Evolutionary conservation across 2,329 filamentous ascomycete genomes (phyloP), one percentile per base, ranked within the genome.

Genomic region (Aspergillus sp.): DNA sequence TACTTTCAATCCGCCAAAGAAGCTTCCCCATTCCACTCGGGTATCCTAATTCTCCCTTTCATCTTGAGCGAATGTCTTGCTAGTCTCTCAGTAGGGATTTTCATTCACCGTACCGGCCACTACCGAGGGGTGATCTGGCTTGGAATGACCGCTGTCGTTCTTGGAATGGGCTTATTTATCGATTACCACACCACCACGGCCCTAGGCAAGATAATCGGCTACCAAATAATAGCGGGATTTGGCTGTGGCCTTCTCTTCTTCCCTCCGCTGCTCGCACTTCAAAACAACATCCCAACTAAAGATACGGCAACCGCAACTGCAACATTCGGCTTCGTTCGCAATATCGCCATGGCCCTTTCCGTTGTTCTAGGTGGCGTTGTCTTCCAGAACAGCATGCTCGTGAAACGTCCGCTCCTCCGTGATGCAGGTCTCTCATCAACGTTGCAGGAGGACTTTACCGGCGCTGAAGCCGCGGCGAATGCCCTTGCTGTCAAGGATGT

Each of bases 301-400:
- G 79, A 85, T 26, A 75, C 72, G 0, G 81, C 81, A 0, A 77
- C 78, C 0, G 83, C 82, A 0, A 84, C 81, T 0, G 78, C 81
- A 0, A 82, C 82, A 0, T 69, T 84, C 4, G 76, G 75, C 0
- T 83, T 85, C 58, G 79, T 87, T 7, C 84, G 89, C 18, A 88
- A 89, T 63, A 76, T 92, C 3, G 86, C 85, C 9, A 89, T 86
- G 0, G 82, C 86, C 2, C 82, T 87, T 18, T 86, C 85, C 0
- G 82, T 91, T 52, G 88, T 91, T 1, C 79, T 92, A 39, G 90
- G 90, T 22, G 86, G 88, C n/a, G 88, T 91, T 45, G 82, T 93
- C 38, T 92, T 93, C 75, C 87, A 91, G 73, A 92, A 93, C 69
- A 71, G 30, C 51, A 74, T 73, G 71, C 43, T 52, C 44, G 39